Conservation (phyloP, 768 basidiomycete species). For the Grammothele lineata region DNA sequence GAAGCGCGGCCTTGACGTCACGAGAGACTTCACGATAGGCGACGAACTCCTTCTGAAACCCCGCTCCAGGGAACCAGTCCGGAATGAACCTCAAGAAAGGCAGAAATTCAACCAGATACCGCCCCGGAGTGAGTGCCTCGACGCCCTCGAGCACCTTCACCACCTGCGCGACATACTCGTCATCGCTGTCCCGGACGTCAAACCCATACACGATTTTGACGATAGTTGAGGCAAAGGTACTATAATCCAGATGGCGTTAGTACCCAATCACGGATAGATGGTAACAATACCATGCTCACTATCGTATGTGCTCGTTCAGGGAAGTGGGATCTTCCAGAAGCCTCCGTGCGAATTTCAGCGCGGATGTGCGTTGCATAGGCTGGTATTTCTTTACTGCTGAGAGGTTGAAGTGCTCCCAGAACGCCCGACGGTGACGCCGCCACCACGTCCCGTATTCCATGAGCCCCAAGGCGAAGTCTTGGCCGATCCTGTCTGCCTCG, state of each 20-base stretch:
- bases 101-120: conserved; percentile 2
- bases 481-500: conserved; percentile 14
- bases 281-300: too few species aligned
- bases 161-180: conserved; percentile 11
- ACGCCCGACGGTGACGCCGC: conserved; percentile 15
- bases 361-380: neutral
- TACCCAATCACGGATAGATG: too few species aligned
- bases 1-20: neutral
- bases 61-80: conserved; percentile 1
- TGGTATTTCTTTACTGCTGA: neutral
- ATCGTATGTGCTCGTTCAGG: conserved; percentile 11
- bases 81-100: neutral
- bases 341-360: neutral
- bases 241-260: neutral
- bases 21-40: neutral
- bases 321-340: conserved; percentile 7
- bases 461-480: conserved; percentile 5
- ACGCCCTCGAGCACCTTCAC: conserved; percentile 5
- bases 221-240: conserved; percentile 13
- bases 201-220: conserved; percentile 17
- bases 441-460: conserved; percentile 20
- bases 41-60: neutral
- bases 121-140: neutral
- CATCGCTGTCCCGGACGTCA: conserved; percentile 10
- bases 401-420: conserved; percentile 14